Base-by-base conservation (phyloP, 805 yeast species). In the Hanseniaspora hatyaiensis region DNA sequence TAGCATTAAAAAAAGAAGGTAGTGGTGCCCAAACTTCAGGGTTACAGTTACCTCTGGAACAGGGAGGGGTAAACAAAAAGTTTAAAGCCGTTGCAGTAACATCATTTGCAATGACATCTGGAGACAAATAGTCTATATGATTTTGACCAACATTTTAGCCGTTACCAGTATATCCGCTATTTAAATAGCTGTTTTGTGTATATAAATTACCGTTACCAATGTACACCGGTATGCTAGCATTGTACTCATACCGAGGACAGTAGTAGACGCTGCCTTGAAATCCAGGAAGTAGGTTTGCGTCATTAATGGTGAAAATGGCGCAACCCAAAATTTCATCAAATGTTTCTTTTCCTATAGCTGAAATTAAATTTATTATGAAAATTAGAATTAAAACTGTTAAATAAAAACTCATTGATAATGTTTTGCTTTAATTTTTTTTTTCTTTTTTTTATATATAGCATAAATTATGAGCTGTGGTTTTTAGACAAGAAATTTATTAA, bases 101-200 rank as follows among this genome's bases (percentile, higher is more conserved):
- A 29, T 34, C 22, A 20, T 15, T 29, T 19, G 34, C 48, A 36
- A 43, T 20, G 4, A 36, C 29, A 28, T 30, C 41, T 11, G 47
- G 38, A 12, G 3, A 12, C 5, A 39, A 33, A 30, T 33, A 42
- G 11, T 12, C 26, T n/a, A 19, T 13, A n/a, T 33, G 39, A 16
- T n/a, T 15, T 15, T 9, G 8, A 6, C 18, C 29, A 3, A 32
- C 32, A 11, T 22, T 40, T 19, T 13, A 24, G 3, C 33, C 28
- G 26, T 36, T 18, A 29, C 41, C 48, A 9, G 16, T 23, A 36
- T 36, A 44, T 5, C 48, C 48, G 2, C 48, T 42, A 18, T 30
- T 23, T 15, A 46, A 38, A 23, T 41, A 41, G 1, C 18, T 3
- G 8, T 15, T 16, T 2, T 15, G 13, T 2, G 31, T 23, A 13